Evolutionary conservation across 768 basidiomycete genomes (phyloP).

Genomic region (Boletellus emodensis): DNA sequence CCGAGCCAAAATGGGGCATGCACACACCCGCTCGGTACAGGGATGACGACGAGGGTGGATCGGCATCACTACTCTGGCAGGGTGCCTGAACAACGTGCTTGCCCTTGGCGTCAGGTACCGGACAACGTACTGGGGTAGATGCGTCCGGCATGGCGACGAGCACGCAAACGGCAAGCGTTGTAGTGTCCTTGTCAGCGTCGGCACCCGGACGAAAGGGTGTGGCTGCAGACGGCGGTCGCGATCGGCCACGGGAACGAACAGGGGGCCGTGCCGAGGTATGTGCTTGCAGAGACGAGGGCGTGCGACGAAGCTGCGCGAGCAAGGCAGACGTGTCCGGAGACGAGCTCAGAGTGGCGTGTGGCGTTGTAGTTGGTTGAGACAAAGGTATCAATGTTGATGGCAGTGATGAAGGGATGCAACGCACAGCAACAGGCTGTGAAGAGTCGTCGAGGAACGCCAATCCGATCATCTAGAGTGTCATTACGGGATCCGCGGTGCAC

Average conservation of each 20-base stretch:
- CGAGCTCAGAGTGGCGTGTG: background rate
- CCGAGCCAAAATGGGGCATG: background rate
- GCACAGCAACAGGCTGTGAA: constrained; percentile 19
- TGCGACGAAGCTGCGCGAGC: constrained; percentile 11
- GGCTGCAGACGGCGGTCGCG: background rate
- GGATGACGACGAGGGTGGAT: constrained; percentile 3
- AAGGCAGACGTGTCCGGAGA: background rate
- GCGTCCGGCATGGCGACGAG: constrained; percentile 23
- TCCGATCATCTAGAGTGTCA: background rate
- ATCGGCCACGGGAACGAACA: background rate
- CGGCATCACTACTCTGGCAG: background rate
- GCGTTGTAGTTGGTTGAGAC: background rate
- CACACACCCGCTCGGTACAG: background rate
- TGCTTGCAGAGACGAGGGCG: background rate
- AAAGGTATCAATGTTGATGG: background rate
- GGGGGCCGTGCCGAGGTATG: background rate
- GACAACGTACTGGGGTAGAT: constrained; percentile 1
- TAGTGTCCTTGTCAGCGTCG: background rate
- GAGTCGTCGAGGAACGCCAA: background rate
- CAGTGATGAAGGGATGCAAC: background rate
- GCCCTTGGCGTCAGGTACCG: constrained; percentile 11
- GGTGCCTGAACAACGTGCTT: constrained; percentile 11
- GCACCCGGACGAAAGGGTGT: background rate
- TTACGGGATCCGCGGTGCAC: background rate
- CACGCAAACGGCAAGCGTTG: constrained; percentile 12